Conservation (phyloP, 208 protist genomes). For the Herpetomonas tarakana region DNA sequence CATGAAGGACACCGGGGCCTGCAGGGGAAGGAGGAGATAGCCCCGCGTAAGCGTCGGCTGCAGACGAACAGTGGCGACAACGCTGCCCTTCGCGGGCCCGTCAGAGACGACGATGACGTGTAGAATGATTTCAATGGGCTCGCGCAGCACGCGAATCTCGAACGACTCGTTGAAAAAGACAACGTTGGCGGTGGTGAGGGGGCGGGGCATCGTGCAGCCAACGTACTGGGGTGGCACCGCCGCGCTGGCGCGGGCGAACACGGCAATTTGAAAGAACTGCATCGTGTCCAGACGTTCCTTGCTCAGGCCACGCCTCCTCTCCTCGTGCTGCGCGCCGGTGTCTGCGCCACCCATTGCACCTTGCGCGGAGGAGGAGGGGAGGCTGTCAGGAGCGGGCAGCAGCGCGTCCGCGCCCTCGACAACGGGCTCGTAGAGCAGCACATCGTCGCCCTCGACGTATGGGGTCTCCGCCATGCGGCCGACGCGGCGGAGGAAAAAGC, state of each 20-base stretch:
- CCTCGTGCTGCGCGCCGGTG: neutral
- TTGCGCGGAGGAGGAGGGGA: neutral
- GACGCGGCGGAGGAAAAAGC: slow-evolving; percentile 43
- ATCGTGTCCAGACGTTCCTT: slow-evolving; percentile 15
- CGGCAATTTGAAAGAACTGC: slow-evolving; percentile 52
- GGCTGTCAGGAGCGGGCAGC: neutral
- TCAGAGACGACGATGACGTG: slow-evolving; percentile 63
- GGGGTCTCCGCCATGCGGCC: slow-evolving; percentile 19
- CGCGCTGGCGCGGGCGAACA: slow-evolving; percentile 58
- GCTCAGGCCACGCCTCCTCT: neutral
- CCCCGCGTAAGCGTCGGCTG: slow-evolving; percentile 41
- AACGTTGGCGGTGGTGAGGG: slow-evolving; percentile 43
- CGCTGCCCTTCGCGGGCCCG: slow-evolving; percentile 19
- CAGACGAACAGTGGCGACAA: slow-evolving; percentile 59
- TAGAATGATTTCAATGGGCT: slow-evolving; percentile 73
- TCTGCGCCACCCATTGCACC: neutral
- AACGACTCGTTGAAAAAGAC: slow-evolving; percentile 84
- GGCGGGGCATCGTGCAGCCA: slow-evolving; percentile 53
- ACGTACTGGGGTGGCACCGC: slow-evolving; percentile 68
- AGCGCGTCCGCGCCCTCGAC: slow-evolving; percentile 47
- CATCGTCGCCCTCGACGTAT: slow-evolving; percentile 32
- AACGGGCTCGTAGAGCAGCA: slow-evolving; percentile 49
- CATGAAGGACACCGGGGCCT: slow-evolving; percentile 58
- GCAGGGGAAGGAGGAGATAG: slow-evolving; percentile 57
- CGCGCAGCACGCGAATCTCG: slow-evolving; percentile 57